Conservation (phyloP, 768 basidiomycete genomes). For the Rhizopogon vulgaris region DNA sequence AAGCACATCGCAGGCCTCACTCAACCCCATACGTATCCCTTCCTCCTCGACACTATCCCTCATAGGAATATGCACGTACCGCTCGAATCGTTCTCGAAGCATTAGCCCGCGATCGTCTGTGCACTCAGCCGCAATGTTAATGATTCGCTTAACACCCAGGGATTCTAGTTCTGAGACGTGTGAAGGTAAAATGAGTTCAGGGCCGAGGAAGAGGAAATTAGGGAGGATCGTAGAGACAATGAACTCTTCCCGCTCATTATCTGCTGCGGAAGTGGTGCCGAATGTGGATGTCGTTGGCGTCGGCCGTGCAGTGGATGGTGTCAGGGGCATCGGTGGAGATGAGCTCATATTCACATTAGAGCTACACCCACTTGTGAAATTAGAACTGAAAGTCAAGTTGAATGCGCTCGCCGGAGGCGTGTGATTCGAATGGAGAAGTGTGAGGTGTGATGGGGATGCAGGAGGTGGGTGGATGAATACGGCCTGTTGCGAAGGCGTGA, state of each 20-base stretch:
- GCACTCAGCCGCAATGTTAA: constrained; percentile 91
- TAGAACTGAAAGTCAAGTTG: neutral
- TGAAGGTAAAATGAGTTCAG: constrained; percentile 69
- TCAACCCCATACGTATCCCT: constrained; percentile 72
- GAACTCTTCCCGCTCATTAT: constrained; percentile 59
- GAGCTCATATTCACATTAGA: neutral
- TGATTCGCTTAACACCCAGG: constrained; percentile 78
- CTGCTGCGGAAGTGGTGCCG: constrained; percentile 11
- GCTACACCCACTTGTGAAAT: neutral
- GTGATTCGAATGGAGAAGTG: constrained; percentile 52
- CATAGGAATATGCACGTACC: constrained; percentile 86
- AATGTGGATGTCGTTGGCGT: constrained; percentile 50
- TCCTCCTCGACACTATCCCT: constrained; percentile 94
- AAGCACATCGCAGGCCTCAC: constrained; percentile 79
- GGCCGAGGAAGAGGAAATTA: constrained; percentile 85
- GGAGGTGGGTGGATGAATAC: constrained; percentile 20
- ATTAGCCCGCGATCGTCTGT: constrained; percentile 67
- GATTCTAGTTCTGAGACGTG: constrained; percentile 71
- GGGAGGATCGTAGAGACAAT: constrained; percentile 89
- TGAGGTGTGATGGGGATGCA: constrained; percentile 56
- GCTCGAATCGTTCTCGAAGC: constrained; percentile 67
- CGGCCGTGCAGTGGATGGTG: constrained; percentile 34
- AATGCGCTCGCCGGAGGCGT: constrained; percentile 47
- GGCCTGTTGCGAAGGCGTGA: constrained; percentile 22
- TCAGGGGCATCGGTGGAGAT: constrained; percentile 30